Percentiles rank a stretch among this genome's conserved stretches.
Conservation (phyloP, 305 asterid species). For the Fraxinus albicans region DNA sequence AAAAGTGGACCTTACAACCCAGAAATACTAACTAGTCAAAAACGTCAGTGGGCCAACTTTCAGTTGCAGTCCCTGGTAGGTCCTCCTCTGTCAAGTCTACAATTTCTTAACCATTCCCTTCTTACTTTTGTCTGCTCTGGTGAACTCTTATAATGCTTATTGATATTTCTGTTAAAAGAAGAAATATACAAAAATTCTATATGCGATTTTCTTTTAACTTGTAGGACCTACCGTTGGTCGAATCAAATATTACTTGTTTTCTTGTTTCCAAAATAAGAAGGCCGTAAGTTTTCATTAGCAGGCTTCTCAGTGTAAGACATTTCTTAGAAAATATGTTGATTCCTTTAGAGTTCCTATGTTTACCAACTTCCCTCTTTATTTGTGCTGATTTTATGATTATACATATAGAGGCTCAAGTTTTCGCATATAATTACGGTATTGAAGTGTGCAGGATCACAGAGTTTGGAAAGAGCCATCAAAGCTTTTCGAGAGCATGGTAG, state of each 20-base stretch:
- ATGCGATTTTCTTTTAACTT: background rate
- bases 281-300: background rate
- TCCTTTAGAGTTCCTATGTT: background rate
- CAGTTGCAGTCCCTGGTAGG: slow-evolving; percentile 90
- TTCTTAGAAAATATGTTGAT: background rate
- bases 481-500: slow-evolving; percentile 93
- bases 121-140: slow-evolving; percentile 6
- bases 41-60: slow-evolving; percentile 98
- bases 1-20: slow-evolving; percentile 84
- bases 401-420: no score
- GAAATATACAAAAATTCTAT: background rate
- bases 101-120: background rate
- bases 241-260: background rate
- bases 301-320: background rate
- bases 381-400: background rate
- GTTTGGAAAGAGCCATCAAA: slow-evolving; percentile 87
- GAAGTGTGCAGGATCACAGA: slow-evolving; percentile 76
- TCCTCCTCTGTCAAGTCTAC: slow-evolving; percentile 25
- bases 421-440: slow-evolving; percentile 29
- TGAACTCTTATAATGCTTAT: background rate
- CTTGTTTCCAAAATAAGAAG: background rate
- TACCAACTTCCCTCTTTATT: background rate
- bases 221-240: background rate
- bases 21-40: slow-evolving; percentile 91
- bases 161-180: slow-evolving; percentile 5